A percentile compares a stretch with the other conserved stretches of the same genome.
These are phyloP conservation scores for Saposhnikovia divaricata DNA, from an alignment of 129 eudicot genomes.

Conservation along the genomic window DNA sequence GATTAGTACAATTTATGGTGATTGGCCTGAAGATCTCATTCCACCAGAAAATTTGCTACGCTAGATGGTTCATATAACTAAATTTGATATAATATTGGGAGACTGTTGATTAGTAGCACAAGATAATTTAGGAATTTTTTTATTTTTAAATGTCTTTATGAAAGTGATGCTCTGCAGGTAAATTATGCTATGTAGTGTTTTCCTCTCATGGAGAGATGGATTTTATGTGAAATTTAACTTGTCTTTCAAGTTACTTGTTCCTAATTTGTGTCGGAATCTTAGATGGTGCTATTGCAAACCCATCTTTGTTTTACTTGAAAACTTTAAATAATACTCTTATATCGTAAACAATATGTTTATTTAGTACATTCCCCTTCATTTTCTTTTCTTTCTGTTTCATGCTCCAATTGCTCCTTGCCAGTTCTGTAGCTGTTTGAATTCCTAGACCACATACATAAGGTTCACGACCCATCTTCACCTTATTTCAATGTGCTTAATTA, in stretches of 20 bases:
- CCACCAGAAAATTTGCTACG: no score
- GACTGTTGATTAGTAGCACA: no score
- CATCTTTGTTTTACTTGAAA: neutral
- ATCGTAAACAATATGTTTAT: no score
- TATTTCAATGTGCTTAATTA: neutral
- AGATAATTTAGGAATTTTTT: no score
- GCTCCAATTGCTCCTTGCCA: neutral
- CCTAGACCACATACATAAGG: no score
- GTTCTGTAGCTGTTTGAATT: neutral
- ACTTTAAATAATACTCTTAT: no score
- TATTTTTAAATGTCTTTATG: neutral
- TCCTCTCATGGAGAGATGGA: neutral
- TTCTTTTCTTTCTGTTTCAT: neutral
- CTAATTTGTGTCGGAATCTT: no score
- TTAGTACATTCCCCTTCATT: neutral
- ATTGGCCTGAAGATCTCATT: slow-evolving; percentile 50
- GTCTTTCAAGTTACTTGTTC: neutral
- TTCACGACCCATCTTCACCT: no score
- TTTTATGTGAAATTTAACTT: neutral
- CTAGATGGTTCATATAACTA: no score
- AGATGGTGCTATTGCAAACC: neutral
- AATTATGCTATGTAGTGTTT: neutral
- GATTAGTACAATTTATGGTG: slow-evolving; percentile 59
- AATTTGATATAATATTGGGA: neutral
- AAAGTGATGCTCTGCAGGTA: neutral